Evolutionary conservation across 2,329 filamentous ascomycete genomes (phyloP).

Genomic region (Arthrobotrys sinensis): DNA sequence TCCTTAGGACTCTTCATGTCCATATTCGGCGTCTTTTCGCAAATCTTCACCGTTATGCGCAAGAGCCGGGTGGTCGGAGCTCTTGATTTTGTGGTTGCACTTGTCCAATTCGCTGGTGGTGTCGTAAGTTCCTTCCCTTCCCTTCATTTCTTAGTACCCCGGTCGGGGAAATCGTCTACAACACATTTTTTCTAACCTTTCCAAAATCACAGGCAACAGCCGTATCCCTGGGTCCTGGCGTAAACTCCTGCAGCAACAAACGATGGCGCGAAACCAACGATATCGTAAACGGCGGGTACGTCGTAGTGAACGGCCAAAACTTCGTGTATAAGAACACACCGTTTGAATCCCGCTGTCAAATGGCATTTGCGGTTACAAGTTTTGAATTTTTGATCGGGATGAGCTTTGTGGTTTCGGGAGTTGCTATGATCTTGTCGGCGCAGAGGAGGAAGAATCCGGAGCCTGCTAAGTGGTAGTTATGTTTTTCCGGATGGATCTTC

Average conservation of each 20-base stretch:
- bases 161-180: conserved; percentile 5
- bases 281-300: conserved; percentile 49
- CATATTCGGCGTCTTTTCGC: conserved; percentile 50
- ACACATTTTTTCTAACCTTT: conserved; percentile 25
- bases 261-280: conserved; percentile 47
- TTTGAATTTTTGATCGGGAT: conserved; percentile 50
- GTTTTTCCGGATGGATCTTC: conserved; percentile 11
- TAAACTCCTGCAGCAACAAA: conserved; percentile 56
- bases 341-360: conserved; percentile 54
- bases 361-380: conserved; percentile 52
- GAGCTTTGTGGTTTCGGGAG: conserved; percentile 39
- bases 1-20: conserved; percentile 49
- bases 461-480: conserved; percentile 45
- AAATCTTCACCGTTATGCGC: conserved; percentile 46
- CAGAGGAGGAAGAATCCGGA: conserved; percentile 35
- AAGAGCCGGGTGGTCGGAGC: conserved; percentile 32
- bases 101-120: conserved; percentile 55
- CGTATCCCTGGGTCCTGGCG: conserved; percentile 46
- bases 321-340: conserved; percentile 49
- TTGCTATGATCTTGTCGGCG: conserved; percentile 36
- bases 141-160: too few relatives aligned
- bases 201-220: conserved; percentile 41
- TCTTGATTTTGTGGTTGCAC: conserved; percentile 36
- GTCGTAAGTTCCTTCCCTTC: conserved; percentile 35
- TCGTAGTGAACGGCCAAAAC: conserved; percentile 42